Percentiles rank a stretch among this genome's conserved stretches.
Evolutionary conservation across 306 rosid genomes (phyloP).

Genomic region (Vigna trinervia): DNA sequence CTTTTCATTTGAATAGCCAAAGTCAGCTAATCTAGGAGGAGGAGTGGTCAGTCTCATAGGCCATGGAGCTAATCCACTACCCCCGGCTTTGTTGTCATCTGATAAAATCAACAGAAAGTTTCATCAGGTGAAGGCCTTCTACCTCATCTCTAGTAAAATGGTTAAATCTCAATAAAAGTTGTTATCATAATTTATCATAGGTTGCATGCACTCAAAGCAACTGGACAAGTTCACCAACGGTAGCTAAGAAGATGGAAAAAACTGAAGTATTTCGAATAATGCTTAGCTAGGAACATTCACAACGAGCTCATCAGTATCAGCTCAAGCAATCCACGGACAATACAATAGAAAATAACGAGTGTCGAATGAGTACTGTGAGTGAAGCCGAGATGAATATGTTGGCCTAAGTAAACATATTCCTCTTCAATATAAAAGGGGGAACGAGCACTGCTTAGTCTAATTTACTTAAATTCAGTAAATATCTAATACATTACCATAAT

Average conservation of each 20-base stretch:
- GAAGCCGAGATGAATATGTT: conserved; percentile 16
- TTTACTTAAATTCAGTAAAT: neutral
- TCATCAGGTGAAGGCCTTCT: neutral
- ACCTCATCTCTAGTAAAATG: neutral
- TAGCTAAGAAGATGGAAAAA: conserved; percentile 25
- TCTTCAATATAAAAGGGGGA: neutral
- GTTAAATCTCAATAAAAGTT: neutral
- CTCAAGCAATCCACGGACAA: conserved; percentile 18
- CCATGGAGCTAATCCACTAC: conserved; percentile 95
- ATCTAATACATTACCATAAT: neutral
- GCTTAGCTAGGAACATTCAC: neutral
- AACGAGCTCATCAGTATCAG: neutral
- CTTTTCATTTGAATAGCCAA: conserved; percentile 77
- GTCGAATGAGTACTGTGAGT: neutral
- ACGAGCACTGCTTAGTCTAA: neutral
- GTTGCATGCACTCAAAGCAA: conserved; percentile 29
- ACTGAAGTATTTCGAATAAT: neutral
- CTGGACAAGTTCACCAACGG: neutral
- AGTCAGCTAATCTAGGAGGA: conserved; percentile 94
- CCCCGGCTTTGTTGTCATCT: conserved; percentile 77
- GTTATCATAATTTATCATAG: neutral
- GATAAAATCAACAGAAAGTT: conserved; percentile 47
- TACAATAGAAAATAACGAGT: neutral
- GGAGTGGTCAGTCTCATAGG: conserved; percentile 82
- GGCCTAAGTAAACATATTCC: conserved; percentile 9